A percentile compares a stretch with the other conserved stretches of the same genome.
Evolutionary conservation across 2,329 filamentous ascomycete species (phyloP).

Genomic region (Apiospora pterosperma): DNA sequence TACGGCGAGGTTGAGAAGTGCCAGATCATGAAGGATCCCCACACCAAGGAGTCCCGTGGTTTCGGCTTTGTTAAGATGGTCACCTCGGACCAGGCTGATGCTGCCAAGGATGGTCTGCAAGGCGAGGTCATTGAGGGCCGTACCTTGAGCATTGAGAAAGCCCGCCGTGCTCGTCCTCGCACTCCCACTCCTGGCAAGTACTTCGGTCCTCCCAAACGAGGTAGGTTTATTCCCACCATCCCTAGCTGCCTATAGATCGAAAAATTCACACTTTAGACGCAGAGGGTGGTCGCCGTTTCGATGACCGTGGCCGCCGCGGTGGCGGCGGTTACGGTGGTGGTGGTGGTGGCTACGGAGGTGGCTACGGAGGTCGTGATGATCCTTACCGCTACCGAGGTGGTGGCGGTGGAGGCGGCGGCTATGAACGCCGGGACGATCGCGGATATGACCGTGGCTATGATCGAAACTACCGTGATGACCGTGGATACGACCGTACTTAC

Average conservation of each 20-base stretch:
- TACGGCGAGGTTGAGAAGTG: conserved; percentile 99
- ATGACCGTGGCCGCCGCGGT: conserved; percentile 37
- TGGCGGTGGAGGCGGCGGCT: conserved; percentile 35
- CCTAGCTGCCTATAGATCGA: background rate
- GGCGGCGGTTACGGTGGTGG: conserved; percentile 58
- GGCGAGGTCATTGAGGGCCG: conserved; percentile 93
- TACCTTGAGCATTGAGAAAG: conserved; percentile 98
- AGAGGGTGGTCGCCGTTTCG: conserved; percentile 43
- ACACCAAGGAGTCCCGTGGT: conserved; percentile 96
- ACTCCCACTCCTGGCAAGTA: conserved; percentile 98
- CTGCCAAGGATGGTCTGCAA: conserved; percentile 92
- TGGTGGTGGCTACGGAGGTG: conserved; percentile 56
- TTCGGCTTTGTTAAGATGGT: conserved; percentile 99
- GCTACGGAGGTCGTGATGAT: conserved; percentile 46
- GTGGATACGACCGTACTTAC: conserved; percentile 35
- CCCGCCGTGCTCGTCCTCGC: conserved; percentile 87
- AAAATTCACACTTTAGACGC: conserved; percentile 30
- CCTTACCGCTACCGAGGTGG: conserved; percentile 51
- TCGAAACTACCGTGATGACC: conserved; percentile 39
- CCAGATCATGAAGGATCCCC: conserved; percentile 98
- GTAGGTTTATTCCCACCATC: conserved; percentile 49
- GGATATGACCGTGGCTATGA: conserved; percentile 32
- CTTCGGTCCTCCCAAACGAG: conserved; percentile 96
- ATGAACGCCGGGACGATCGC: conserved; percentile 47
- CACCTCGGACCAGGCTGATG: conserved; percentile 90